A percentile compares a stretch with the other conserved stretches of the same genome.
These are phyloP conservation scores for Cenchrus fungigraminus DNA, from an alignment of 176 grass and related monocot genomes.

Conservation along the genomic window DNA sequence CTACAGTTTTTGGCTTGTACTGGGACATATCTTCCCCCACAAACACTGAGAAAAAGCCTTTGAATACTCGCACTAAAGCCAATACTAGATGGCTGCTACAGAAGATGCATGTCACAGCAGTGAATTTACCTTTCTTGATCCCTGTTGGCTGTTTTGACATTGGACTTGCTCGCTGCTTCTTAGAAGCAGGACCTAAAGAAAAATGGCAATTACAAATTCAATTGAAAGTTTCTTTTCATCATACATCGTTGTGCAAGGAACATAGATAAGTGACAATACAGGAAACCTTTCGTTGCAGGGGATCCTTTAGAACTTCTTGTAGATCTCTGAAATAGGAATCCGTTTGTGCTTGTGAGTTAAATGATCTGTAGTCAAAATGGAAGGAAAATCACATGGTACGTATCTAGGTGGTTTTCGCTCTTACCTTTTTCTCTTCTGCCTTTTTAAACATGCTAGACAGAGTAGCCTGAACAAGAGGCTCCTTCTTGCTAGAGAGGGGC, in stretches of 20 bases:
- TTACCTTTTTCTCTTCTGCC: conserved; percentile 68
- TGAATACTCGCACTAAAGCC: not conserved
- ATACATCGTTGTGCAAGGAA: not conserved
- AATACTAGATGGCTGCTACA: not conserved
- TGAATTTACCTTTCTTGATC: conserved; percentile 70
- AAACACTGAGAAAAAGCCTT: not conserved
- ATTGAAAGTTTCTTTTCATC: not conserved
- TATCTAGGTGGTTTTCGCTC: conserved; percentile 28
- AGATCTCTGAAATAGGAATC: conserved; percentile 57
- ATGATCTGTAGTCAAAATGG: not conserved
- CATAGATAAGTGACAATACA: not conserved
- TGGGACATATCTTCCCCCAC: not conserved
- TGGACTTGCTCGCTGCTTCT: conserved; percentile 45
- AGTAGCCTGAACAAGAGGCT: conserved; percentile 78
- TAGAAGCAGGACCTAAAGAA: conserved; percentile 54
- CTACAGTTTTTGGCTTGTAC: not conserved
- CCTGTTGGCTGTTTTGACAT: conserved; percentile 44
- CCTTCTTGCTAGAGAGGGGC: conserved; percentile 57
- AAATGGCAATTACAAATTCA: conserved; percentile 17
- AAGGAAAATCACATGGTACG: not conserved
- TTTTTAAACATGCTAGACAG: conserved; percentile 81
- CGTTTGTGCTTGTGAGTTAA: not conserved
- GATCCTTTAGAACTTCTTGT: conserved; percentile 50
- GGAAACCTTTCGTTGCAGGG: conserved; percentile 67
- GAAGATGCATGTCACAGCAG: conserved; percentile 27